phyloP scores from a whole-genome alignment of 2,329 filamentous ascomycete genomes.

The Orbilia blumenaviensis region DNA sequence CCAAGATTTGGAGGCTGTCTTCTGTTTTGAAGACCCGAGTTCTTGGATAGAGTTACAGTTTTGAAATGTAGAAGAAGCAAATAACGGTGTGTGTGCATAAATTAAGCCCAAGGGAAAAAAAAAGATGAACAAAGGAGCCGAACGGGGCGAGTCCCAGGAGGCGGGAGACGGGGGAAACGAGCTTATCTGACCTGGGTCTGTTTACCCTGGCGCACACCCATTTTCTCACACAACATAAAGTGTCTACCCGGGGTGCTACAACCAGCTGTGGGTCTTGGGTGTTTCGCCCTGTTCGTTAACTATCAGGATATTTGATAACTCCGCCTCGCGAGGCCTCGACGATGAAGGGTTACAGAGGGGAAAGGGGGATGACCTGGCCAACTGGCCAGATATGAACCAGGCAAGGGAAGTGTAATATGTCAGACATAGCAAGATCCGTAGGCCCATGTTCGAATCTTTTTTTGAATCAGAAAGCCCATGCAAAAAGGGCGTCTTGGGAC shows the following conservation, averaged over 20 bases:
- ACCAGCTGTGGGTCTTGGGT: no score
- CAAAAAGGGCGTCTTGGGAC: neutral
- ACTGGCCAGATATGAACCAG: neutral
- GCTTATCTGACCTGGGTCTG: neutral
- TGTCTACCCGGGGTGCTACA: no score
- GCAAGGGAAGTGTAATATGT: no score
- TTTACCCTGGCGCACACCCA: neutral
- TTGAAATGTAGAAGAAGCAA: constrained; percentile 32
- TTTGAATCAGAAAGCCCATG: no score
- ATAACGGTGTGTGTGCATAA: neutral
- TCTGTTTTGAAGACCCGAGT: constrained; percentile 1
- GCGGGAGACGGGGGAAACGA: constrained; percentile 31
- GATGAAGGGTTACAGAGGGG: no score
- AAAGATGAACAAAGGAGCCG: no score
- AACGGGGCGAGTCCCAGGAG: no score
- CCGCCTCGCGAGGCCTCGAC: no score
- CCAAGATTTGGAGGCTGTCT: neutral
- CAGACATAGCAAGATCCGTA: constrained; percentile 37
- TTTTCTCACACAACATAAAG: neutral
- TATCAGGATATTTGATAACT: no score
- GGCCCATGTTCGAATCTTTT: constrained; percentile 46
- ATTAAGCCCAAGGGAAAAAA: neutral
- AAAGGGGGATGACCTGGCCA: neutral
- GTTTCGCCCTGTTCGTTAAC: no score
- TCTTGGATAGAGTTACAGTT: constrained; percentile 35